phyloP scores from a whole-genome alignment of 2,329 filamentous ascomycete species.

The Verticillium albo-atrum region DNA sequence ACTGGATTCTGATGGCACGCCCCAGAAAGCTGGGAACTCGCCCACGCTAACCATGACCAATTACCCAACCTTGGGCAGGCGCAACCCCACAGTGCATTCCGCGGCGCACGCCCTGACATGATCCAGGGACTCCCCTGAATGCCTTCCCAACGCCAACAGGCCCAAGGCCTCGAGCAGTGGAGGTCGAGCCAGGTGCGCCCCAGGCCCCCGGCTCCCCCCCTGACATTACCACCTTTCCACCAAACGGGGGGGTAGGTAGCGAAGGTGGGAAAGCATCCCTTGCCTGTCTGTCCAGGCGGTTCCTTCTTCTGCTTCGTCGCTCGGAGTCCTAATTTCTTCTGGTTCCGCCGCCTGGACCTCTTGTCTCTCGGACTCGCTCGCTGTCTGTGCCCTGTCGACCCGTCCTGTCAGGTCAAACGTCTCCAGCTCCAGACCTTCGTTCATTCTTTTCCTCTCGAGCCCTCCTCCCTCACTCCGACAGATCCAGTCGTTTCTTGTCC shows the following conservation, averaged over 20 bases:
- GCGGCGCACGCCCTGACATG: not conserved
- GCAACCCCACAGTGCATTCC: not conserved
- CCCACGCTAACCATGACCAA: not conserved
- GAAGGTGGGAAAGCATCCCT: not conserved
- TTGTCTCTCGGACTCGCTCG: not conserved
- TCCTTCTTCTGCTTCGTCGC: constrained; percentile 3
- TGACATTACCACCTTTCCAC: not conserved
- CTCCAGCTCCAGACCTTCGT: not conserved
- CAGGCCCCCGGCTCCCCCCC: not conserved
- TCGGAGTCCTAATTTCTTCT: constrained; percentile 2
- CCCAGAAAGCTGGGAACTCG: not conserved
- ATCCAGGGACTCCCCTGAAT: not conserved
- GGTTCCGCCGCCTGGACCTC: constrained; percentile 1
- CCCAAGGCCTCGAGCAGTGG: not conserved
- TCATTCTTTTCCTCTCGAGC: not conserved
- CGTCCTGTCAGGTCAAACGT: not conserved
- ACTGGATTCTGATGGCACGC: not conserved
- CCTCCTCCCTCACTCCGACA: not conserved
- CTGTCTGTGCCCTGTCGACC: not conserved
- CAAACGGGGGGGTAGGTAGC: not conserved
- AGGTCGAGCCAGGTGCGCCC: not conserved
- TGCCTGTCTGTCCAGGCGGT: not conserved
- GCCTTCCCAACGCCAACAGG: not conserved
- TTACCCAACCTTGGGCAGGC: not conserved
- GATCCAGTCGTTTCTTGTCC: constrained; percentile 1